A percentile compares a stretch with the other conserved stretches of the same genome.
These are phyloP conservation scores for Aegilops speltoides DNA, from an alignment of 176 grass and related monocot species.

Conservation along the genomic window DNA sequence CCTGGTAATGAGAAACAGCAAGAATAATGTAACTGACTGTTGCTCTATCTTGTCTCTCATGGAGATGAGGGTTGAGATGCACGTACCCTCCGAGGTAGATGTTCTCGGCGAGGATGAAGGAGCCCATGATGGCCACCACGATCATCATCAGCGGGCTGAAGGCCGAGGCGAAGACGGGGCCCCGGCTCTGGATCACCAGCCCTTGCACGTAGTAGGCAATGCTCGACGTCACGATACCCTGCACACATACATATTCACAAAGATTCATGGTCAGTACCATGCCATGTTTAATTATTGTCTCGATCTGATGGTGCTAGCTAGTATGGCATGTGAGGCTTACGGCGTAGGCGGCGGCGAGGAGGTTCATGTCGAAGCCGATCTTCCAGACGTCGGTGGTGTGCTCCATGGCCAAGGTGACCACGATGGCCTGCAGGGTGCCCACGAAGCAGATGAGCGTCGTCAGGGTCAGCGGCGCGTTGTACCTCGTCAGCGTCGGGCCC, in stretches of 20 bases:
- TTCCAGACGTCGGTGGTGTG: slow-evolving; percentile 62
- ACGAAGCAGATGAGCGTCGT: slow-evolving; percentile 85
- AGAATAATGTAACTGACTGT: not conserved
- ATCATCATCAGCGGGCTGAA: slow-evolving; percentile 99
- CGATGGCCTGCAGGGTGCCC: slow-evolving; percentile 93
- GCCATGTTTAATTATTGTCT: not conserved
- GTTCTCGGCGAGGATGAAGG: slow-evolving; percentile 95
- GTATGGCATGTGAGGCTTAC: slow-evolving; percentile 44
- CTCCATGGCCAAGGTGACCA: slow-evolving; percentile 86
- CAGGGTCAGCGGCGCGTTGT: slow-evolving; percentile 87
- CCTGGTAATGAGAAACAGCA: slow-evolving; percentile 27
- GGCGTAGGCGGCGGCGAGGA: slow-evolving; percentile 92
- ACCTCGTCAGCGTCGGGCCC: slow-evolving; percentile 75
- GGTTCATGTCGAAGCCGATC: slow-evolving; percentile 98
- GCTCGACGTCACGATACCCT: slow-evolving; percentile 99
- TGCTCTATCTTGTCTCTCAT: not conserved
- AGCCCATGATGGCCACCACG: slow-evolving; percentile 97
- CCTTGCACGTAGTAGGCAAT: slow-evolving; percentile 99
- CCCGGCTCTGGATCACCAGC: slow-evolving; percentile 74
- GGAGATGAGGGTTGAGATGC: not conserved
- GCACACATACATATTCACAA: not conserved
- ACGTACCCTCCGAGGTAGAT: slow-evolving; percentile 93
- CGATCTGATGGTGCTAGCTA: not conserved
- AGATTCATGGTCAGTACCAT: slow-evolving; percentile 5
- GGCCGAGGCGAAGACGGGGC: slow-evolving; percentile 92